Evolutionary conservation across 108 stramenopile genomes (phyloP), one percentile per base, ranked within the genome.

Genomic region (Nitzschia sp.): DNA sequence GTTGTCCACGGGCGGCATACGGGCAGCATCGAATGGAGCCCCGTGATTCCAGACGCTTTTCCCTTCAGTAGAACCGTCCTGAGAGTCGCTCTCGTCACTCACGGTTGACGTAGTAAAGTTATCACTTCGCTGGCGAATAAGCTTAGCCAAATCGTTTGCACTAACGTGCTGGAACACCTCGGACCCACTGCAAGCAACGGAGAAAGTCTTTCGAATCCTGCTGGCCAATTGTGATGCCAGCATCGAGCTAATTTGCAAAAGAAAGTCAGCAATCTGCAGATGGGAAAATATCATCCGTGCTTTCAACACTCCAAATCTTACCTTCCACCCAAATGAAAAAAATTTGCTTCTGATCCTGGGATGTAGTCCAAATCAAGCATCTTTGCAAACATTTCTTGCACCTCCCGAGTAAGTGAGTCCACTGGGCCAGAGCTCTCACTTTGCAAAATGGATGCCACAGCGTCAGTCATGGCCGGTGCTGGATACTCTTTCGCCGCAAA

Each of bases 221-320:
- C 74, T 76, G 2, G 83, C 83, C 48, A 84, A 54, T 45, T 84
- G 79, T 4, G 77, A 78, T 9, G 79, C 83, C 23, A 77, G 25
- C 68, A 84, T 66, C 11, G 83, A 84, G 24, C 64, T 78, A 18
- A n/a, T n/a, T n/a, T n/a, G n/a, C n/a, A n/a, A n/a, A n/a, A n/a
- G n/a, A n/a, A n/a, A n/a, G n/a, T n/a, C n/a, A n/a, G n/a, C n/a
- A n/a, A n/a, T n/a, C n/a, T n/a, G n/a, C n/a, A n/a, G n/a, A n/a
- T n/a, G n/a, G n/a, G n/a, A n/a, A n/a, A n/a, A n/a, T n/a, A n/a
- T n/a, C n/a, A n/a, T n/a, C n/a, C n/a, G n/a, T n/a, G n/a, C n/a
- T n/a, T n/a, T n/a, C n/a, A n/a, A n/a, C n/a, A n/a, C n/a, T n/a
- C n/a, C n/a, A n/a, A n/a, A n/a, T n/a, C n/a, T n/a, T n/a, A n/a